phyloP scores from a whole-genome alignment of 495 filamentous ascomycete species.

The Neurospora sp. region DNA sequence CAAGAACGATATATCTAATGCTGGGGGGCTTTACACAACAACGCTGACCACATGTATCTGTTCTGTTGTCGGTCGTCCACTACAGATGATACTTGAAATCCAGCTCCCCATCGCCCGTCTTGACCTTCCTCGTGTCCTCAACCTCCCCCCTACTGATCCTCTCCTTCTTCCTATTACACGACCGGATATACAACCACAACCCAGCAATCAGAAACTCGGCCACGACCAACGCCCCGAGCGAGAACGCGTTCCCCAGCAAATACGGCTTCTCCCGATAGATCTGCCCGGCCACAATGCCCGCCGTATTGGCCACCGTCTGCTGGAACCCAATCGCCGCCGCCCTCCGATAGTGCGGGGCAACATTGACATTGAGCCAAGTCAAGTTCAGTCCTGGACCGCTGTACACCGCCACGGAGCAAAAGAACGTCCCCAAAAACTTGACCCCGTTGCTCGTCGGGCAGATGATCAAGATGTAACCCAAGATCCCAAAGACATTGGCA shows the following conservation, averaged over 20 bases:
- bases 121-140: constrained; percentile 33
- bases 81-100: constrained; percentile 35
- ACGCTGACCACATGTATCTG: not conserved
- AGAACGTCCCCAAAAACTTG: constrained; percentile 47
- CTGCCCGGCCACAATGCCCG: constrained; percentile 44
- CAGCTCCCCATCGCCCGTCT: constrained; percentile 36
- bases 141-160: constrained; percentile 29
- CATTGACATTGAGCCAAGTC: constrained; percentile 48
- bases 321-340: constrained; percentile 47
- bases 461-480: constrained; percentile 44
- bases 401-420: constrained; percentile 42
- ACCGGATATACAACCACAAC: constrained; percentile 33
- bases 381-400: constrained; percentile 41
- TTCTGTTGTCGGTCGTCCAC: not conserved
- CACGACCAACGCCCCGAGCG: constrained; percentile 33
- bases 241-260: constrained; percentile 39
- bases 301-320: constrained; percentile 45
- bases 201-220: constrained; percentile 26
- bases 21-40: not conserved
- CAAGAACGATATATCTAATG: not conserved
- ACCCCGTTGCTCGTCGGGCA: constrained; percentile 23
- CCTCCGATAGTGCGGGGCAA: constrained; percentile 47
- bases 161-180: constrained; percentile 32
- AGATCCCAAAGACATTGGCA: constrained; percentile 35
- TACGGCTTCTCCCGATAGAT: constrained; percentile 44